Conservation (phyloP, 1,139 yeast species). For the Sporopachydermia cereana region DNA sequence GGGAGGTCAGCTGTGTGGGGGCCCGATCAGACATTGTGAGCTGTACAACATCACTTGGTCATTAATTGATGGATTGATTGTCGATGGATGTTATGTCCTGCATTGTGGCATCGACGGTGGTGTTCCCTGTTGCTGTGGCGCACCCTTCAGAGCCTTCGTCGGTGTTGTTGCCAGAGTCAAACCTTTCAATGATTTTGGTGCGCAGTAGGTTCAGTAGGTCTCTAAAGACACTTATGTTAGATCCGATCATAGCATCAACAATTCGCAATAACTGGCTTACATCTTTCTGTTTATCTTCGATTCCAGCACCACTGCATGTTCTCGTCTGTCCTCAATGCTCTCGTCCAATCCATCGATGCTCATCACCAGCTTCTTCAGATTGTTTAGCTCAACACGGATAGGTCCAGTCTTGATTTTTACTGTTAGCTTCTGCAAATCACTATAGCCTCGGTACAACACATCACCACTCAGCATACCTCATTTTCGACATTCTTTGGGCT, state of each 20-base stretch:
- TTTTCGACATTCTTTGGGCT: constrained; percentile 5
- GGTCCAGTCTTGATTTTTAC: not conserved
- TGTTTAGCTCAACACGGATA: constrained; percentile 1
- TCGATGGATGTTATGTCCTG: no score
- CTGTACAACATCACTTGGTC: no score
- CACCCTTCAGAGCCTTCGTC: no score
- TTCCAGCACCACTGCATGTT: not conserved
- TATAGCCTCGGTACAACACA: no score
- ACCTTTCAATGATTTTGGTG: not conserved
- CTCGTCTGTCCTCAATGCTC: constrained; percentile 1
- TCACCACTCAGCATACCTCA: constrained; percentile 1
- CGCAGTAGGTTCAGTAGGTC: not conserved
- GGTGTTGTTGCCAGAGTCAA: no score
- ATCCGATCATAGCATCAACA: not conserved
- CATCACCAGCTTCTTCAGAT: not conserved
- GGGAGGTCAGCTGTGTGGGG: no score
- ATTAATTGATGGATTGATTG: no score
- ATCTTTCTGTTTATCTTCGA: not conserved
- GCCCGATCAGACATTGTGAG: no score
- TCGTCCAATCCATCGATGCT: constrained; percentile 1
- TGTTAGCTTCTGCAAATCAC: not conserved
- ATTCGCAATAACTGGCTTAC: no score
- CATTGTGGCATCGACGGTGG: no score
- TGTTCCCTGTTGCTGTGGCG: no score
- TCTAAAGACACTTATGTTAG: not conserved